Percentiles rank a stretch among this genome's conserved stretches.
Conservation (phyloP, 257 asterid species). For the Nyctanthes arbortristis region DNA sequence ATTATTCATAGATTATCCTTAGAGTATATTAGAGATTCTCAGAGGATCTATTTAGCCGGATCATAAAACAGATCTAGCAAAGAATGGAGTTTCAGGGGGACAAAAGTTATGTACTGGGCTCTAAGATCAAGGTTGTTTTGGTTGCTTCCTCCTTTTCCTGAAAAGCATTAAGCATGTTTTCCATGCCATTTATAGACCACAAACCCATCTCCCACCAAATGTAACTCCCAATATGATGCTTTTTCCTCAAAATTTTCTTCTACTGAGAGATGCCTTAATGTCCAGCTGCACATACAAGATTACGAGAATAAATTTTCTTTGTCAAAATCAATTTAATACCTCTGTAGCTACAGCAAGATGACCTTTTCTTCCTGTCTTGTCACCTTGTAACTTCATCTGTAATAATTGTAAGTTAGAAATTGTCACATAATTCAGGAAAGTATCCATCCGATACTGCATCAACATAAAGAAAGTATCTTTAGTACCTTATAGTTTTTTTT, state of each 20-base stretch:
- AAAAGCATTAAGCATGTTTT: background rate
- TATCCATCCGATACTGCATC: background rate
- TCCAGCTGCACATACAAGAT: background rate
- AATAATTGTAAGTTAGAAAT: slow-evolving; percentile 5
- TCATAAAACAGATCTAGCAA: no score
- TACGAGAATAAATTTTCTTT: background rate
- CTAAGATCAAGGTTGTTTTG: no score
- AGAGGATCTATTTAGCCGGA: no score
- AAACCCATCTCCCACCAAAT: background rate
- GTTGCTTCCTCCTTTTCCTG: no score
- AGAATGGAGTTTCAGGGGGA: no score
- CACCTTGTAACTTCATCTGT: slow-evolving; percentile 81
- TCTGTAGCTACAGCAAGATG: slow-evolving; percentile 83
- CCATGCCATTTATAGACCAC: background rate
- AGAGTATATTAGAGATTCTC: no score
- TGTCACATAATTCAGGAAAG: background rate
- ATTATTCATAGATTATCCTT: no score
- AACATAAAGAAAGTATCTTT: background rate
- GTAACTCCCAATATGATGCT: background rate
- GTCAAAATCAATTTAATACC: slow-evolving; percentile 38
- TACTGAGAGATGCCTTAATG: slow-evolving; percentile 7
- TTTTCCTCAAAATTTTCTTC: background rate
- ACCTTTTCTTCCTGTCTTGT: slow-evolving; percentile 79
- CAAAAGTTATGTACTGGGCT: no score
- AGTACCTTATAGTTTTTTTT: slow-evolving; percentile 74